Conservation (phyloP, 352 stramenopile species). For the Pythium aphanidermatum region DNA sequence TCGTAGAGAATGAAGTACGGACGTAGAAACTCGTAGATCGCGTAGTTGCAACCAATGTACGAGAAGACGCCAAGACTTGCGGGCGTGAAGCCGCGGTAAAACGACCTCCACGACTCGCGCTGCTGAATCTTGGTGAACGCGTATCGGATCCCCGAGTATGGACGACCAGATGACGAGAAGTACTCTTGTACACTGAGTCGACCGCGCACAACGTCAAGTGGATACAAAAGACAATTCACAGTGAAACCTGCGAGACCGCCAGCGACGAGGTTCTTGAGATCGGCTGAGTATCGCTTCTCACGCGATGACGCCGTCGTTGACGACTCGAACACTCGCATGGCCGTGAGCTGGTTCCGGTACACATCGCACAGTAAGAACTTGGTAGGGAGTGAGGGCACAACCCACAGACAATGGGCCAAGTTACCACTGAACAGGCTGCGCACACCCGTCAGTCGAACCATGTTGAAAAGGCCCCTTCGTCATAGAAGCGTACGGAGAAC, state of each 20-base stretch:
- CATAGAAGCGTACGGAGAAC: constrained; percentile 39
- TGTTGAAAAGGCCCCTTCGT: constrained; percentile 52
- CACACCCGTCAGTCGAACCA: constrained; percentile 53
- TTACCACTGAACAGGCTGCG: constrained; percentile 77
- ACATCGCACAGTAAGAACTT: constrained; percentile 75
- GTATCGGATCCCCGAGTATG: constrained; percentile 43
- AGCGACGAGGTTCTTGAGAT: constrained; percentile 53
- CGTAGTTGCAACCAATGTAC: constrained; percentile 83
- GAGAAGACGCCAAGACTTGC: constrained; percentile 68
- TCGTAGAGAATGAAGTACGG: constrained; percentile 78
- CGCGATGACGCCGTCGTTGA: background rate
- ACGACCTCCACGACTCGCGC: constrained; percentile 42
- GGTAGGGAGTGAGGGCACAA: constrained; percentile 72
- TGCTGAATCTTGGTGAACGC: constrained; percentile 44
- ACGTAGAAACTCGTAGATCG: constrained; percentile 79
- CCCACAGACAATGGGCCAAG: constrained; percentile 71
- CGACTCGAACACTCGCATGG: constrained; percentile 8
- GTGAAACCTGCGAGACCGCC: constrained; percentile 63
- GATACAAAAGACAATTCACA: constrained; percentile 67
- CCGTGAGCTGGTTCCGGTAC: constrained; percentile 47
- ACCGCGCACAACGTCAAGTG: constrained; percentile 70
- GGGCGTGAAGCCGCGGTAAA: constrained; percentile 70
- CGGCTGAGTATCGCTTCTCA: constrained; percentile 17
- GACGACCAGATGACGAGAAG: constrained; percentile 23
- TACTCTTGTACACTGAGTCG: constrained; percentile 73